phyloP scores from a whole-genome alignment of 2,329 filamentous ascomycete species.

The Monilinia vaccinii-corymbosi region DNA sequence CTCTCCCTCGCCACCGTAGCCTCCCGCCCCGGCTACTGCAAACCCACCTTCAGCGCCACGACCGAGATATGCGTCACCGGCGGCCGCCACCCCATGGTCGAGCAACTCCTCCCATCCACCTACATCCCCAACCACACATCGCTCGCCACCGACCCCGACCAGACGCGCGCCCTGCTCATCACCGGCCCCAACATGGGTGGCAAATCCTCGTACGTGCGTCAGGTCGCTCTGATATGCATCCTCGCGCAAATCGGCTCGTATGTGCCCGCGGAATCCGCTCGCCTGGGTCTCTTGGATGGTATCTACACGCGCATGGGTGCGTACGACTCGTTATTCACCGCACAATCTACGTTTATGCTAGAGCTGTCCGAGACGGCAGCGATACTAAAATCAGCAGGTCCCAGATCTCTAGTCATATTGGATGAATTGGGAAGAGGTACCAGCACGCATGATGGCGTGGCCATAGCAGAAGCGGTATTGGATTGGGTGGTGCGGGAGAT shows the following conservation, averaged over 20 bases:
- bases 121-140: constrained; percentile 88
- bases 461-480: constrained; percentile 87
- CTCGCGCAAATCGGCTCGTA: constrained; percentile 94
- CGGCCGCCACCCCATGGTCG: constrained; percentile 91
- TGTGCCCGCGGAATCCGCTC: constrained; percentile 69
- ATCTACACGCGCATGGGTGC: constrained; percentile 94
- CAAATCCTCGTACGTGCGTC: constrained; percentile 94
- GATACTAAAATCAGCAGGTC: constrained; percentile 82
- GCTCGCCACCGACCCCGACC: constrained; percentile 54
- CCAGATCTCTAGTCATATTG: constrained; percentile 77
- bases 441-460: constrained; percentile 89
- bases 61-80: constrained; percentile 59
- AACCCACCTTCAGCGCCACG: constrained; percentile 58
- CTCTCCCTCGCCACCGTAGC: constrained; percentile 80
- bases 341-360: constrained; percentile 96
- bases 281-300: constrained; percentile 76
- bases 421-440: constrained; percentile 94
- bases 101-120: constrained; percentile 72
- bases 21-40: constrained; percentile 76
- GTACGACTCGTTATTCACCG: constrained; percentile 89
- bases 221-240: constrained; percentile 82
- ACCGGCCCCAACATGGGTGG: constrained; percentile 99
- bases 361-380: constrained; percentile 87
- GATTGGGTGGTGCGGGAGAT: constrained; percentile 71
- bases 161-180: constrained; percentile 55